Base-by-base conservation (phyloP, 225 moss, liverwort and hornwort species). In the Pseudoscleropodium purum region DNA sequence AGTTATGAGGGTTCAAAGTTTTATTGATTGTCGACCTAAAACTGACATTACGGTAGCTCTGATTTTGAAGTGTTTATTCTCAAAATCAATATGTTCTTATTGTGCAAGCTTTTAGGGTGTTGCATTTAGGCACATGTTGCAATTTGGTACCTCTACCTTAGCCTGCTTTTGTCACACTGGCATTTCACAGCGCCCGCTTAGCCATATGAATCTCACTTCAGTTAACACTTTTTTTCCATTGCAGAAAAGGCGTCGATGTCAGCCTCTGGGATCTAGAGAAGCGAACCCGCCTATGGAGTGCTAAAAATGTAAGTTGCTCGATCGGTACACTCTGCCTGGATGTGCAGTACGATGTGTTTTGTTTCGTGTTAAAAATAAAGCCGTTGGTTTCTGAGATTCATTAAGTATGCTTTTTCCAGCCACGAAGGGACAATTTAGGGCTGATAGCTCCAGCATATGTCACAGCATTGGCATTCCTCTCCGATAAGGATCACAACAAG, bases 231-330 rank as follows among this genome's bases (percentile, higher is more conserved):
- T 33, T 33, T 75, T 69, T 45, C 18, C 52, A 51, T 85, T 4
- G 37, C 97, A 99, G 99, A 72, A 99, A 96, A 94, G 95, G 94
- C 64, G 95, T 96, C 51, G 99, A 99, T 82, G 94, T 96, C 66
- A 92, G 93, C 86, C 87, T 97, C n/a, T 97, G 97, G 99, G 95
- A 99, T 84, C 82, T 95, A 59, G 92, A 93, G 83, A 96, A 92
- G 78, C 87, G 85, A 69, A 87, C 93, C 75, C 95, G 91, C 81
- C 65, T 99, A 65, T 99, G 97, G 99, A 96, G 90, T 89, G 97
- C 95, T 84, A 97, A 97, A 92, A 93, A 92, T 76, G 99, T 99
- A 93, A 92, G 96, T 79, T 30, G 31, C 80, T 85, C 64, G 15
- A 82, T 73, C 36, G 37, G 66, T 67, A 70, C 8, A 47, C 80